Base-by-base conservation (phyloP, 768 basidiomycete genomes). In the Royoungia palumana region DNA sequence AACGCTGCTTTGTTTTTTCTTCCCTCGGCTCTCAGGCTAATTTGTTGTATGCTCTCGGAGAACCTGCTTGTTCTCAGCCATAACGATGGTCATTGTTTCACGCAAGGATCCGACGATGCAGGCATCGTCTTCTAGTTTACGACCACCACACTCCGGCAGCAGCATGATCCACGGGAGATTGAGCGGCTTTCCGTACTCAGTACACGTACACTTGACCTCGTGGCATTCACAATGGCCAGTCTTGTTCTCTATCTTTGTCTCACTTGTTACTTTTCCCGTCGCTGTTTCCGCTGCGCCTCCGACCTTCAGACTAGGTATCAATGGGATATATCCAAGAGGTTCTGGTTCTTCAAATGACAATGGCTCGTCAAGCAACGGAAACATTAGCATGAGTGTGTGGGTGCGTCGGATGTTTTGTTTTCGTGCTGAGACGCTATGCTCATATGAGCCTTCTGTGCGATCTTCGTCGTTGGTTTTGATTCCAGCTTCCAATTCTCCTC, bases 401-500 rank as follows among this genome's bases (percentile, higher is more conserved):
- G 64, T 65, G 50, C 51, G 64, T 65, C 14, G 12, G 27, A 14
- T 38, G 12, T 37, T 30, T 30, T 24, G 22, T 3, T n/a, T 13
- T 24, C 10, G 41, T 28, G 27, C 13, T 6, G 27, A 2, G 41
- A 27, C 20, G 14, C 35, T 35, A 22, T 37, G 35, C 47, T 55
- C 39, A 54, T 16, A 7, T 34, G 12, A 27, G 27, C 21, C 24
- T 14, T 32, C 13, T 20, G 9, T 37, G 10, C 4, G 30, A 4
- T 9, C 25, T 2, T 9, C 25, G 25, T 27, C 25, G 25, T 30
- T 14, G 3, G 10, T 25, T 27, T 11, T 7, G 25, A 13, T 32
- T n/a, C 34, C 38, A 66, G 65, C 53, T 66, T 43, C 65, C 65
- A 5, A 56, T 66, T n/a, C 47, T 68, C n/a, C 46, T 55, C 22